phyloP scores from a whole-genome alignment of 352 stramenopile species.

The Phytophthora kernoviae region DNA sequence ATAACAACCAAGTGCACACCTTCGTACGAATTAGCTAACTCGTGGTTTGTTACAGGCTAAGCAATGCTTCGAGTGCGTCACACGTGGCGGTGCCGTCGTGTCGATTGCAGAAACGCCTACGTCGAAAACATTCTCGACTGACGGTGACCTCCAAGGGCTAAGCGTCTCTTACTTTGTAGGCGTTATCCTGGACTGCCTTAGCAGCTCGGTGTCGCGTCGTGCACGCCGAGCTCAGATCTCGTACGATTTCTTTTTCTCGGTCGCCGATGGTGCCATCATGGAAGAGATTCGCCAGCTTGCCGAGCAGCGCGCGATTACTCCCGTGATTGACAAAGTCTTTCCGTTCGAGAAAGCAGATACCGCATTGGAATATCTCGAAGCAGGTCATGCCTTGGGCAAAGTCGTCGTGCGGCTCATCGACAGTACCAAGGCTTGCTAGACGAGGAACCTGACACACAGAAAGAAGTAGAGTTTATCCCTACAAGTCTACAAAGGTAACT shows the following conservation, averaged over 20 bases:
- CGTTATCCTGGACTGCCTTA: conserved; percentile 62
- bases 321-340: conserved; percentile 75
- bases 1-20: background rate
- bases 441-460: no score
- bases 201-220: conserved; percentile 55
- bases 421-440: conserved; percentile 15
- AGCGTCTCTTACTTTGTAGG: conserved; percentile 53
- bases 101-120: conserved; percentile 69
- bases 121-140: conserved; percentile 33
- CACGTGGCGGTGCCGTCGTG: conserved; percentile 52
- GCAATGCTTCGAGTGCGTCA: conserved; percentile 71
- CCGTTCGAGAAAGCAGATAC: conserved; percentile 67
- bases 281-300: conserved; percentile 56
- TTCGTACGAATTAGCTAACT: background rate
- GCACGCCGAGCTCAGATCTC: conserved; percentile 52
- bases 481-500: conserved; percentile 5
- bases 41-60: conserved; percentile 35
- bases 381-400: conserved; percentile 64
- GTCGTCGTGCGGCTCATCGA: conserved; percentile 65
- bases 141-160: conserved; percentile 36
- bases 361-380: conserved; percentile 70
- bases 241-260: conserved; percentile 63
- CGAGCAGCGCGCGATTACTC: conserved; percentile 46
- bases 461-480: no score
- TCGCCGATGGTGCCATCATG: conserved; percentile 46